Conservation (phyloP, 495 filamentous ascomycete species). For the Talaromyces ruber region DNA sequence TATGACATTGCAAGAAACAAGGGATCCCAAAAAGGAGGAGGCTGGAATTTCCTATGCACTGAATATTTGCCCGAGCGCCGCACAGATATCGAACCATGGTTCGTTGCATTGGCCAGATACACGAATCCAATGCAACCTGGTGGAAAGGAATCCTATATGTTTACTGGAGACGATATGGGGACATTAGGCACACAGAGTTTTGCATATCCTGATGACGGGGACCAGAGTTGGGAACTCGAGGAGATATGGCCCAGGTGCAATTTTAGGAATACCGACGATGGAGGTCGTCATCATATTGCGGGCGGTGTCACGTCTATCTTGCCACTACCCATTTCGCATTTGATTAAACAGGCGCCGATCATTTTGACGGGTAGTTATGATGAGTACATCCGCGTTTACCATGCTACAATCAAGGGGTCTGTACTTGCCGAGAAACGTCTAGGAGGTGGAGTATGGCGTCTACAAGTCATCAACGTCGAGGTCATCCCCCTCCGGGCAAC, state of each 20-base stretch:
- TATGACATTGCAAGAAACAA: neutral
- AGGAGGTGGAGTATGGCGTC: constrained; percentile 85
- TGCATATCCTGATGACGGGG: constrained; percentile 7
- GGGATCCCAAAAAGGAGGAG: neutral
- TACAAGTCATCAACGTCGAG: constrained; percentile 49
- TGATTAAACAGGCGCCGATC: constrained; percentile 33
- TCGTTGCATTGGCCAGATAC: constrained; percentile 26
- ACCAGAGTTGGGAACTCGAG: constrained; percentile 1
- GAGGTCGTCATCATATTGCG: constrained; percentile 52
- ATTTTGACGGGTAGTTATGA: constrained; percentile 90
- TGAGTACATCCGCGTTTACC: constrained; percentile 65
- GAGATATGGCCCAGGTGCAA: neutral
- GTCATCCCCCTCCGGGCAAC: constrained; percentile 2
- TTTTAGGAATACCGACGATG: constrained; percentile 21
- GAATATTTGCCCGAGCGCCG: neutral
- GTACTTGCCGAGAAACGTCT: constrained; percentile 55
- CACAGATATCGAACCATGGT: constrained; percentile 34
- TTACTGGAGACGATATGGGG: constrained; percentile 29
- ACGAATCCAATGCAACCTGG: neutral
- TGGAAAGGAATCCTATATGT: constrained; percentile 19
- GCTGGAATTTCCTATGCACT: neutral
- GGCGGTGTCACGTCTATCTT: constrained; percentile 80
- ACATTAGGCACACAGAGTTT: constrained; percentile 25
- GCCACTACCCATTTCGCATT: constrained; percentile 37
- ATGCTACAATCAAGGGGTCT: constrained; percentile 24